phyloP scores from a whole-genome alignment of 2,329 filamentous ascomycete genomes.

The Curvularia eragrostidis region DNA sequence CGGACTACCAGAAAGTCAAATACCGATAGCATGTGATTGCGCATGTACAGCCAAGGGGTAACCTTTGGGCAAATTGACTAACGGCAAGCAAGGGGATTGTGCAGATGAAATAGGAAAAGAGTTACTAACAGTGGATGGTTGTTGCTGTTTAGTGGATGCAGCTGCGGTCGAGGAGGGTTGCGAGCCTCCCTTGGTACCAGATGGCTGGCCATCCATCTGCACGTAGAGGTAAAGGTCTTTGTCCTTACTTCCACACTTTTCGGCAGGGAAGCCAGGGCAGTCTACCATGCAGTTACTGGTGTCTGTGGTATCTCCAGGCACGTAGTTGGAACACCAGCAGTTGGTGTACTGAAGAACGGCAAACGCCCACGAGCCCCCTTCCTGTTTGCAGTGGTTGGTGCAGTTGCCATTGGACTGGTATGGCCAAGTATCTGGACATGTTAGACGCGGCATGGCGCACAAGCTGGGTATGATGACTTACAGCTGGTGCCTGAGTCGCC shows the following conservation, averaged over 20 bases:
- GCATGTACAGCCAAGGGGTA: constrained; percentile 2
- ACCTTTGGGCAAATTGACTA: constrained; percentile 1
- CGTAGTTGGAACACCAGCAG: constrained; percentile 79
- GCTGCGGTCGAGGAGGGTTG: constrained; percentile 33
- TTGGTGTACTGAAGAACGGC: constrained; percentile 69
- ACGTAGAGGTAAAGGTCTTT: constrained; percentile 71
- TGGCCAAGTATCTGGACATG: constrained; percentile 34
- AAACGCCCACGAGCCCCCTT: constrained; percentile 62
- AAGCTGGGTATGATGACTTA: constrained; percentile 32
- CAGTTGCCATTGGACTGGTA: constrained; percentile 75
- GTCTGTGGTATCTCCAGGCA: constrained; percentile 57
- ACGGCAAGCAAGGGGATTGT: constrained; percentile 10
- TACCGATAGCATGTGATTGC: constrained; percentile 16
- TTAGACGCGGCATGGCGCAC: constrained; percentile 13
- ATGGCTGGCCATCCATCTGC: constrained; percentile 55
- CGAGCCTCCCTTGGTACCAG: constrained; percentile 62
- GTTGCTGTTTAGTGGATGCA: constrained; percentile 15
- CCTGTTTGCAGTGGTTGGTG: constrained; percentile 61
- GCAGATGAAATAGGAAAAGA: constrained; percentile 26
- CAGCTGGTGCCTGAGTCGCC: constrained; percentile 42
- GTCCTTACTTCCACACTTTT: constrained; percentile 67
- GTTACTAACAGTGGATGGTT: constrained; percentile 40
- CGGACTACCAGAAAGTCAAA: constrained; percentile 47
- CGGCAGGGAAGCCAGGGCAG: constrained; percentile 73
- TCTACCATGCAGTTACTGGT: constrained; percentile 59